Base-by-base conservation (phyloP, 305 asterid species). In the Nicotiana rustica region DNA sequence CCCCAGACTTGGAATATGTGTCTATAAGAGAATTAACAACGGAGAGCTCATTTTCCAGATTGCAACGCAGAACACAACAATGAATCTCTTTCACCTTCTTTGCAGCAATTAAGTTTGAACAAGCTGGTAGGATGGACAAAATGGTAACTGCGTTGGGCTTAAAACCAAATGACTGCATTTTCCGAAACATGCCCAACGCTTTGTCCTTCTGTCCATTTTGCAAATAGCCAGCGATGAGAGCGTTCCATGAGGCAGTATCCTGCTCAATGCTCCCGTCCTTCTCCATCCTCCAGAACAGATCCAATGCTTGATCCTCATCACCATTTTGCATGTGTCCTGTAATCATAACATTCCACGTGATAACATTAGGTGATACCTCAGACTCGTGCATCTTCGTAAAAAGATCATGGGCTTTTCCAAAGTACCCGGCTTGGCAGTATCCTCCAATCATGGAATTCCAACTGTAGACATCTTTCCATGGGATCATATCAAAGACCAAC, bases 381-480 rank as follows among this genome's bases (percentile, higher is more conserved):
- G 90, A 88, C 18, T 90, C 87, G 81, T 80, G 92, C 98, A 95
- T 95, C 83, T 75, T 86, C 77, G 75, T 82, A 83, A 95, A 95
- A 75, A 92, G 91, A 85, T 91, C 91, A 60, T 91, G 90, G 47
- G 97, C 97, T 81, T 89, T 84, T 21, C 96, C 93, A 38, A 90
- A 90, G 76, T 90, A 92, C 68, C 98, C 97, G 35, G 93, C 93
- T 85, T 89, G 93, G 89, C 91, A 94, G 82, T 92, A 92, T 21
- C 97, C 97, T 49, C 90, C 90, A 70, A 93, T 93, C 95, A 94
- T 89, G 15, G 97, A 88, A 81, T 94, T 94, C 97, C 97, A 93
- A 64, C 95, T 88, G 77, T 88, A 92, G 6, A 91, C 89, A 87
- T 93, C 98, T 85, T 86, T 93, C 73, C 67, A 85, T 0, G 83